Evolutionary conservation across 139 green algal species (phyloP), one percentile per base, ranked within the genome.

Genomic region (Diplosphaera chodatii): DNA sequence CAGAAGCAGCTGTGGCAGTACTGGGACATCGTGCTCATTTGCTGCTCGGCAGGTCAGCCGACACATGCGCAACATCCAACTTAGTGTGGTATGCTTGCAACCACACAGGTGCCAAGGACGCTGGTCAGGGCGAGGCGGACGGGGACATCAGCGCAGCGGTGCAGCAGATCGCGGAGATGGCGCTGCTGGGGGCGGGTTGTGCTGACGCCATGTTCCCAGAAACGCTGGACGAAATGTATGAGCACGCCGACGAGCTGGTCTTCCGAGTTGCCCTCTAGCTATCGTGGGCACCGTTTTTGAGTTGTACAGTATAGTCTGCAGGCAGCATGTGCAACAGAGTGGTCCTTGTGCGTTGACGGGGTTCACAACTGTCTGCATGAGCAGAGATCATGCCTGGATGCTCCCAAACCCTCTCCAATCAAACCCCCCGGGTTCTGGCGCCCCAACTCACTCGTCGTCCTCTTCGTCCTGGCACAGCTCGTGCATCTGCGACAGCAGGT

Each of bases 201-300:
- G 74, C 74, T 4, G 75, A 77, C 69, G 31, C 40, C 28, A 76
- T 89, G 64, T 88, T 74, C 56, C 82, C 82, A 3, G 41, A 80
- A 10, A 76, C 64, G 5, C 59, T 90, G 40, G 69, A 82, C 13
- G 74, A 83, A 40, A 69, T 80, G 23, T 84, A 92, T 63, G 72
- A 69, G 0, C 69, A 78, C n/a, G 67, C 55, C n/a, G 80, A 92
- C 4, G 87, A 92, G 28, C 68, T 83, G 67, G 77, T 80, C 13
- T 92, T 80, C 56, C 70, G 84, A 22, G 80, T 92, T 22, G 74
- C 80, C 55, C 67, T 92, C 16, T 91, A n/a, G n/a, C n/a, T n/a
- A n/a, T n/a, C n/a, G n/a, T n/a, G n/a, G n/a, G n/a, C n/a, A n/a
- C n/a, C n/a, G n/a, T n/a, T n/a, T n/a, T n/a, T n/a, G n/a, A n/a